A percentile compares a stretch with the other conserved stretches of the same genome.
These are phyloP conservation scores for Yamadazyma atlantica DNA, from an alignment of 1,139 yeast species.

Conservation along the genomic window DNA sequence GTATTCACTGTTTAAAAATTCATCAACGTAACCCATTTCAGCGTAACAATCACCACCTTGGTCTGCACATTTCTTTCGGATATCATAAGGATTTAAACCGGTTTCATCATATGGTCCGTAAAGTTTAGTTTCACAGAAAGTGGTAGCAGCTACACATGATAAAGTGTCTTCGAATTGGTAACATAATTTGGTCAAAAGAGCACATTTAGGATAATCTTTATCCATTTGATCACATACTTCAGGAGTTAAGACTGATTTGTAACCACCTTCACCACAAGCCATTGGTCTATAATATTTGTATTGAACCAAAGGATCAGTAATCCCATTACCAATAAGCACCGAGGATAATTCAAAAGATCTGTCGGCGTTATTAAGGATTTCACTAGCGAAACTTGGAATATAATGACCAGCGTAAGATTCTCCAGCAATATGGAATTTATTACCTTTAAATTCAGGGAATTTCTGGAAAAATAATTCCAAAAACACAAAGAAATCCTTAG, in stretches of 20 bases:
- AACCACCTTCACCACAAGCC: constrained; percentile 86
- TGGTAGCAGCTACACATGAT: constrained; percentile 89
- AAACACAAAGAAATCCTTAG: constrained; percentile 76
- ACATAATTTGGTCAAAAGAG: constrained; percentile 74
- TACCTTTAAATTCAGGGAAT: constrained; percentile 59
- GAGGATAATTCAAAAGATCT: constrained; percentile 68
- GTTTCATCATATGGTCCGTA: constrained; percentile 42
- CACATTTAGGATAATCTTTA: constrained; percentile 73
- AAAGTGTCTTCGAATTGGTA: constrained; percentile 74
- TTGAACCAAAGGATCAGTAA: constrained; percentile 74
- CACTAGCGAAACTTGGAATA: constrained; percentile 76
- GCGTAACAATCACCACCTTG: constrained; percentile 68
- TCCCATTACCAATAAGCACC: constrained; percentile 79
- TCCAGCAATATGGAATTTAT: constrained; percentile 79
- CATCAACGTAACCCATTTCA: constrained; percentile 31
- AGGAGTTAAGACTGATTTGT: constrained; percentile 60
- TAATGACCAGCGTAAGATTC: constrained; percentile 91
- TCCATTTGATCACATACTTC: constrained; percentile 61
- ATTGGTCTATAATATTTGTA: constrained; percentile 71
- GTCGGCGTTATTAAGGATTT: constrained; percentile 64
- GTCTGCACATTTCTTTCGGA: constrained; percentile 78
- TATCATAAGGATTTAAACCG: constrained; percentile 92
- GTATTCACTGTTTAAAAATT: constrained; percentile 34
- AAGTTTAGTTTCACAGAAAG: constrained; percentile 79
- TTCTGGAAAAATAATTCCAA: constrained; percentile 74